A percentile compares a stretch with the other conserved stretches of the same genome.
These are phyloP conservation scores for Fusarium illudens DNA, from an alignment of 2,329 filamentous ascomycete genomes.

Conservation along the genomic window DNA sequence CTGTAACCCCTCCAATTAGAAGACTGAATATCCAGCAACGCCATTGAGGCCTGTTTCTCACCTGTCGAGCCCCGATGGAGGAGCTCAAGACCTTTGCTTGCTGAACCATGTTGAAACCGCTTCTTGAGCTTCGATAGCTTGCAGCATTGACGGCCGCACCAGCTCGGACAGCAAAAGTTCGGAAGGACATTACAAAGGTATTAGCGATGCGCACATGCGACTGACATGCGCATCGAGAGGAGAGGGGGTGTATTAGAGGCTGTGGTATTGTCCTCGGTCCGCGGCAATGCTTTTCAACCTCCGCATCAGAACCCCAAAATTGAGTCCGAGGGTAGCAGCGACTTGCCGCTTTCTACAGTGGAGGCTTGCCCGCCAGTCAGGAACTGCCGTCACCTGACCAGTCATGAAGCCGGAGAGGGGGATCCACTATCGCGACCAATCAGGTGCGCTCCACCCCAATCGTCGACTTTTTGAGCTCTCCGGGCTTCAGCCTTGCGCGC, in stretches of 20 bases:
- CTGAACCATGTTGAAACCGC: slow-evolving; percentile 74
- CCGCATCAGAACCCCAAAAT: slow-evolving; percentile 42
- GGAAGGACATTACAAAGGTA: slow-evolving; percentile 64
- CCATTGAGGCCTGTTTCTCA: slow-evolving; percentile 21
- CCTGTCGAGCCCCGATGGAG: slow-evolving; percentile 55
- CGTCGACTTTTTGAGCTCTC: slow-evolving; percentile 46
- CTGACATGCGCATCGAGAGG: slow-evolving; percentile 47
- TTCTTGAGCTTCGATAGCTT: slow-evolving; percentile 53
- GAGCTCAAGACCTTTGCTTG: slow-evolving; percentile 76
- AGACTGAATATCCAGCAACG: neutral
- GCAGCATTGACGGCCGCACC: slow-evolving; percentile 58
- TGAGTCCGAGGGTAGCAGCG: slow-evolving; percentile 33
- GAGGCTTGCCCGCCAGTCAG: slow-evolving; percentile 4
- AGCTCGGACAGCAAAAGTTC: slow-evolving; percentile 62
- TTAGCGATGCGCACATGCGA: slow-evolving; percentile 49
- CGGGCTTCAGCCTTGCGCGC: slow-evolving; percentile 48
- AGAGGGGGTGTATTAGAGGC: slow-evolving; percentile 23
- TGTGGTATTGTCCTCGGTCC: slow-evolving; percentile 33
- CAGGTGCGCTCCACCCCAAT: slow-evolving; percentile 25
- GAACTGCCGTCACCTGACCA: slow-evolving; percentile 35
- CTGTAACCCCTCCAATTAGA: slow-evolving; percentile 39
- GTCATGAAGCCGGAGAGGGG: neutral
- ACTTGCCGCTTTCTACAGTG: slow-evolving; percentile 27
- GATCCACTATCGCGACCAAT: slow-evolving; percentile 40
- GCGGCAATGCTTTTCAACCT: slow-evolving; percentile 48